These are phyloP conservation scores for Cystofilobasidium capitatum DNA, from an alignment of 768 basidiomycete genomes.

Conservation along the genomic window DNA sequence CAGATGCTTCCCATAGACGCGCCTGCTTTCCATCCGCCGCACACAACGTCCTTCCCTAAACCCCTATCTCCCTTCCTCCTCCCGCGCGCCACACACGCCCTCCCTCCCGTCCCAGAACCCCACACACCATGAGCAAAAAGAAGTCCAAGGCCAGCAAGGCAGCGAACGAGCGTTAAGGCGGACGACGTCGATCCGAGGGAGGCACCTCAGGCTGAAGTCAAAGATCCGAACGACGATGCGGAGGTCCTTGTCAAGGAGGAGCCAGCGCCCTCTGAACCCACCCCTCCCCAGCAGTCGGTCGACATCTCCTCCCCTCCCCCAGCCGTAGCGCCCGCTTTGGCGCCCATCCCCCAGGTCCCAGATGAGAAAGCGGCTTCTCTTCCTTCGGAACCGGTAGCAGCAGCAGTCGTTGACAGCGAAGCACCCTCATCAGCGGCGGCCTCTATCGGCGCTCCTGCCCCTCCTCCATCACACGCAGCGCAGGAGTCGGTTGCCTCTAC, in stretches of 20 bases:
- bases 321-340: background rate
- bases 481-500: constrained; percentile 12
- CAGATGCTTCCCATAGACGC: too few species aligned
- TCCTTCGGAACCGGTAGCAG: too few species aligned
- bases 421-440: background rate
- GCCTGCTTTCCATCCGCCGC: too few species aligned
- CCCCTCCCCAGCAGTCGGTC: background rate
- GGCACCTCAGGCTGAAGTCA: background rate
- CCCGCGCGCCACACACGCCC: too few species aligned
- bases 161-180: too few species aligned
- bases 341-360: background rate
- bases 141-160: constrained; percentile 17
- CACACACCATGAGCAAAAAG: constrained; percentile 14
- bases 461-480: constrained; percentile 4
- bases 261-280: background rate
- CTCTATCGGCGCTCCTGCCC: background rate
- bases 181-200: too few species aligned
- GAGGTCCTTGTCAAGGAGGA: background rate
- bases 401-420: background rate
- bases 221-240: background rate
- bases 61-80: too few species aligned
- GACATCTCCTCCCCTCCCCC: too few species aligned
- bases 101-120: background rate
- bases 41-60: too few species aligned
- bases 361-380: background rate